phyloP scores from a whole-genome alignment of 1,284 basidiomycete species.

The Trametes hirsuta region DNA sequence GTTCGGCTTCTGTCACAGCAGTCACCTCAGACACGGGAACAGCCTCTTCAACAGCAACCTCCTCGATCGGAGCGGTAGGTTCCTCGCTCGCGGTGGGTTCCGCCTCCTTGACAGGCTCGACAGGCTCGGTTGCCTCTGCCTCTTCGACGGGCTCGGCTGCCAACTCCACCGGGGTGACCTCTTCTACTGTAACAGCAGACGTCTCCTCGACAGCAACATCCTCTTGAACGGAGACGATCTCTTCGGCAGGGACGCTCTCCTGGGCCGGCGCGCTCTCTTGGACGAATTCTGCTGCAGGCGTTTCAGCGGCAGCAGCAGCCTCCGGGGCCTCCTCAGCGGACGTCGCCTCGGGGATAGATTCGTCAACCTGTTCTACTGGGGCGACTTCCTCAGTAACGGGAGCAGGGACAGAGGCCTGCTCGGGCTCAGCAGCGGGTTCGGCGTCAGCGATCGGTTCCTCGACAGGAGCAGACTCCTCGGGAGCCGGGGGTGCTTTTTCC shows the following conservation, averaged over 20 bases:
- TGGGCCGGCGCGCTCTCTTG: not conserved
- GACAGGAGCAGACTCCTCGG: not conserved
- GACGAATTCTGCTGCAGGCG: not conserved
- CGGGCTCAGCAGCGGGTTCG: not conserved
- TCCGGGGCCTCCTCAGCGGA: not conserved
- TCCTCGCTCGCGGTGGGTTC: not conserved
- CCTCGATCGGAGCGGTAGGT: not conserved
- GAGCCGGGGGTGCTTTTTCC: not conserved
- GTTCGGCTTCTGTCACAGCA: not conserved
- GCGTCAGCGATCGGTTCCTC: not conserved
- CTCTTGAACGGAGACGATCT: not conserved
- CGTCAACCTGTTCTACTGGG: constrained; percentile 1
- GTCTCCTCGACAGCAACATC: not conserved
- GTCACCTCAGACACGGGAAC: not conserved
- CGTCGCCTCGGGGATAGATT: not conserved
- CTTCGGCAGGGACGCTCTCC: not conserved
- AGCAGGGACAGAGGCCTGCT: not conserved
- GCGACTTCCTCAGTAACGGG: not conserved
- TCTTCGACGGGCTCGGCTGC: not conserved
- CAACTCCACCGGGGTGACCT: not conserved
- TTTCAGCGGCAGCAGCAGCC: not conserved
- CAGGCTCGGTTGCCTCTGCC: not conserved
- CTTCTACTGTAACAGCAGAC: constrained; percentile 6
- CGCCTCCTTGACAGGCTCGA: not conserved
- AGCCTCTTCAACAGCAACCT: constrained; percentile 4